A percentile compares a stretch with the other conserved stretches of the same genome.
Evolutionary conservation across 192 early-diverging fungal species (phyloP).

Genomic region (Coemansia sp.): DNA sequence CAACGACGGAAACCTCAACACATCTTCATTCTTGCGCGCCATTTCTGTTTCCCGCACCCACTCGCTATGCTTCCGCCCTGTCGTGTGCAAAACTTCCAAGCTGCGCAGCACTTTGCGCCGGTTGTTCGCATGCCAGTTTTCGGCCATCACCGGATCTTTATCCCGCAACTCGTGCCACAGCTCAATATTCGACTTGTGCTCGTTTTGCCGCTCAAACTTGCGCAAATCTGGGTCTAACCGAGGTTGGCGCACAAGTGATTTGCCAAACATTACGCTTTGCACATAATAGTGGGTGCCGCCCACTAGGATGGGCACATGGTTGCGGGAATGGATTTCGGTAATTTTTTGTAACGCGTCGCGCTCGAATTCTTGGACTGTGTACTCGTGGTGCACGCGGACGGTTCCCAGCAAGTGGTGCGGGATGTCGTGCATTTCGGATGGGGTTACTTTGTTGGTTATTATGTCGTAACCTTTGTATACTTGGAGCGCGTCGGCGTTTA

Average conservation of each 20-base stretch:
- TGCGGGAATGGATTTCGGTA: slow-evolving; percentile 68
- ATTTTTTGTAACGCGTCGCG: slow-evolving; percentile 76
- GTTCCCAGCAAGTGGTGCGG: slow-evolving; percentile 87
- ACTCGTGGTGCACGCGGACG: slow-evolving; percentile 70
- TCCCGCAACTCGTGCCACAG: slow-evolving; percentile 68
- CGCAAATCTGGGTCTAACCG: background rate
- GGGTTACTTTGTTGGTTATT: slow-evolving; percentile 91
- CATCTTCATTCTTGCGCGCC: slow-evolving; percentile 44
- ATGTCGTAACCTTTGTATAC: slow-evolving; percentile 91
- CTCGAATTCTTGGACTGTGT: slow-evolving; percentile 84
- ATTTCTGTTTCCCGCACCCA: slow-evolving; percentile 69
- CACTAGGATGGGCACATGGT: slow-evolving; percentile 80
- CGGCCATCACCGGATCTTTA: slow-evolving; percentile 85
- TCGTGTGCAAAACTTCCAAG: slow-evolving; percentile 77
- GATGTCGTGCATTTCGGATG: slow-evolving; percentile 64
- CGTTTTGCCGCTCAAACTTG: slow-evolving; percentile 25
- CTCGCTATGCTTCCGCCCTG: slow-evolving; percentile 73
- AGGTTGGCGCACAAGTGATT: slow-evolving; percentile 59
- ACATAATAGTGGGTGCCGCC: slow-evolving; percentile 99
- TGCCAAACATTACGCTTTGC: slow-evolving; percentile 81
- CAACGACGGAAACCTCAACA: slow-evolving; percentile 63
- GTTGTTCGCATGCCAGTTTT: slow-evolving; percentile 88
- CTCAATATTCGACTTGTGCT: slow-evolving; percentile 46
- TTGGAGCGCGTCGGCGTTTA: slow-evolving; percentile 96
- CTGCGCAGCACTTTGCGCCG: slow-evolving; percentile 82